These are phyloP conservation scores for Oldenlandia corymbosa DNA, from an alignment of 257 asterid species.

Conservation along the genomic window DNA sequence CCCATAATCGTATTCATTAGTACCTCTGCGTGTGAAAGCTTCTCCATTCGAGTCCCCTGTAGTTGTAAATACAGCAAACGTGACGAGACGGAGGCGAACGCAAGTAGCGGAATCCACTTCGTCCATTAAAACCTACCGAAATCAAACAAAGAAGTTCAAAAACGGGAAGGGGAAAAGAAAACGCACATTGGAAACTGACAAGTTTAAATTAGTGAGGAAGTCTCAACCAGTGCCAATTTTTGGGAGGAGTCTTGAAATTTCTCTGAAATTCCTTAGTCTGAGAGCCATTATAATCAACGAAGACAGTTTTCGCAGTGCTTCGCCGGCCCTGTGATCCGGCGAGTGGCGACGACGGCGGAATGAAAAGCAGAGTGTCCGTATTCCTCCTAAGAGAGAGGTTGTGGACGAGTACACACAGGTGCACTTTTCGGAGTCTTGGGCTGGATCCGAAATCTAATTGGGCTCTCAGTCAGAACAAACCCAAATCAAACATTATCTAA, in stretches of 20 bases:
- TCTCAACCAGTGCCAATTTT: slow-evolving; percentile 34
- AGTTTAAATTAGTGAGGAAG: neutral
- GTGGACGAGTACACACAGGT: no score
- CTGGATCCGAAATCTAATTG: neutral
- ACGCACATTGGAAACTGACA: neutral
- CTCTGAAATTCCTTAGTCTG: slow-evolving; percentile 41
- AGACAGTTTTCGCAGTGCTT: neutral
- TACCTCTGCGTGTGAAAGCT: slow-evolving; percentile 42
- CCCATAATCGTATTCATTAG: slow-evolving; percentile 2
- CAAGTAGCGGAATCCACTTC: slow-evolving; percentile 18
- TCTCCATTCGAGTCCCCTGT: slow-evolving; percentile 17
- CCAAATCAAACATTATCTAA: neutral
- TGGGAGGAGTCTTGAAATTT: slow-evolving; percentile 26
- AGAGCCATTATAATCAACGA: slow-evolving; percentile 33
- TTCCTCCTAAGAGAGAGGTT: neutral
- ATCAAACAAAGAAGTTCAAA: neutral
- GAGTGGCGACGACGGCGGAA: neutral
- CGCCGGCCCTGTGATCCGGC: neutral
- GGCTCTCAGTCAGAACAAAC: neutral
- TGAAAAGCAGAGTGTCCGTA: neutral
- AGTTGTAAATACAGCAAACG: slow-evolving; percentile 17
- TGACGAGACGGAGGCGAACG: slow-evolving; percentile 18
- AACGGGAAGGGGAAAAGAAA: no score
- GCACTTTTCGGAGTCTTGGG: no score
- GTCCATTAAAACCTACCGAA: slow-evolving; percentile 26